phyloP scores from a whole-genome alignment of 768 basidiomycete species.

The Krasilnikovozyma curviuscula region DNA sequence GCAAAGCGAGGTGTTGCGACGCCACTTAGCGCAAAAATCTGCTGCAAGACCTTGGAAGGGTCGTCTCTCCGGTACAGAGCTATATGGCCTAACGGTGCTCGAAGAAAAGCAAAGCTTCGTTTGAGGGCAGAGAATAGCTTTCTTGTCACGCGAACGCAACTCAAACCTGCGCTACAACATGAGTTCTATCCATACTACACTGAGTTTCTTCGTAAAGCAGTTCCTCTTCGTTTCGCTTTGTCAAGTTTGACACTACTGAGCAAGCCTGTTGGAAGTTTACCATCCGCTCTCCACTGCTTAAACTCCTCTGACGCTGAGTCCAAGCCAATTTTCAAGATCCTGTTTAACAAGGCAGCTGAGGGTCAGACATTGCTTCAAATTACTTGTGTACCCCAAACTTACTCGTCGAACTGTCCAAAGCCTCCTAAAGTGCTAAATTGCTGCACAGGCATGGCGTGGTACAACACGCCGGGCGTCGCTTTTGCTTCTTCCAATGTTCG shows the following conservation, averaged over 20 bases:
- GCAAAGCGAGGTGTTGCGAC: too few species aligned
- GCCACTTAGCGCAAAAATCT: too few species aligned
- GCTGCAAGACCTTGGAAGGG: too few species aligned
- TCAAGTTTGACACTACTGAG: constrained; percentile 38
- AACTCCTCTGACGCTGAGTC: constrained; percentile 49
- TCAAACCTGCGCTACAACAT: too few species aligned
- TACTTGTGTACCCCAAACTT: constrained; percentile 20
- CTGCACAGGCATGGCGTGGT: constrained; percentile 88
- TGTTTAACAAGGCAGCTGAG: not conserved
- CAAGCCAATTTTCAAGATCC: constrained; percentile 62
- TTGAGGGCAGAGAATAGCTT: too few species aligned
- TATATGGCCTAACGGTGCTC: too few species aligned
- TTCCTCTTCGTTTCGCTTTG: constrained; percentile 31
- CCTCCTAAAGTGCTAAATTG: constrained; percentile 73
- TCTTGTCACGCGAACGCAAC: too few species aligned
- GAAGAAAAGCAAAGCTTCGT: too few species aligned
- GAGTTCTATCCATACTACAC: too few species aligned
- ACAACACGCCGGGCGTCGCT: constrained; percentile 63
- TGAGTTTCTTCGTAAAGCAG: too few species aligned
- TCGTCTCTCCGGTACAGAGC: too few species aligned
- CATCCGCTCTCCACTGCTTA: constrained; percentile 61
- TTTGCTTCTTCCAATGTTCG: constrained; percentile 93
- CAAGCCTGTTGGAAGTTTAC: constrained; percentile 53
- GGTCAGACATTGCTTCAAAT: constrained; percentile 37
- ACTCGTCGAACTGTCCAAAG: constrained; percentile 43